Conservation (phyloP, 2,329 filamentous ascomycete genomes). For the Alternaria triticina region DNA sequence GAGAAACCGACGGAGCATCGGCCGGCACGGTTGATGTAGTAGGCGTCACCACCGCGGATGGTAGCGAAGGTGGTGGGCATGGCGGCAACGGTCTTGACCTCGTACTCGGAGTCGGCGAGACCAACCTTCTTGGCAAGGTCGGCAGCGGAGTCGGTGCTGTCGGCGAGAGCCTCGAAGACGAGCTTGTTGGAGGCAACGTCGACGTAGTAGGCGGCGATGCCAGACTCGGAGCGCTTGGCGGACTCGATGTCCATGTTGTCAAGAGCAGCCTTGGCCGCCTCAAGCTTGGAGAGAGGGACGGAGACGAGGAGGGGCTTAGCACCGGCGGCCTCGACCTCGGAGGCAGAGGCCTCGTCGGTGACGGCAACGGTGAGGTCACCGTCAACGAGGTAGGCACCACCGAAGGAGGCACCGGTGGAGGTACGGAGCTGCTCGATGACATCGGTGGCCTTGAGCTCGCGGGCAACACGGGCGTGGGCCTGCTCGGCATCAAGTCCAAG, state of each 20-base stretch:
- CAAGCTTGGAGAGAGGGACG: conserved; percentile 47
- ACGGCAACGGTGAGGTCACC: conserved; percentile 48
- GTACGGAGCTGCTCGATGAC: conserved; percentile 47
- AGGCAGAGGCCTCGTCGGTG: conserved; percentile 47
- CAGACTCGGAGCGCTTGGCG: conserved; percentile 29
- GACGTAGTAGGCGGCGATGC: conserved; percentile 51
- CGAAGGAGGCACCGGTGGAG: conserved; percentile 46
- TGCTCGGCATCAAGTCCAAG: conserved; percentile 49
- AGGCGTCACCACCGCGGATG: conserved; percentile 49
- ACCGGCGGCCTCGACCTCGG: conserved; percentile 47
- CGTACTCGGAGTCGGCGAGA: conserved; percentile 47
- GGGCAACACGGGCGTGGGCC: conserved; percentile 49
- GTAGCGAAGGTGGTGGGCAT: conserved; percentile 48
- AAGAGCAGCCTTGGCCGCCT: conserved; percentile 49
- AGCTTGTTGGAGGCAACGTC: conserved; percentile 52
- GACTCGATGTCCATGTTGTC: conserved; percentile 44
- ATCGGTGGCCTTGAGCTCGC: conserved; percentile 46
- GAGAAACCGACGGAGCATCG: conserved; percentile 53
- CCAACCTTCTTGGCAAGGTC: conserved; percentile 48
- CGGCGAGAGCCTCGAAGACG: conserved; percentile 48
- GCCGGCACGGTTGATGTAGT: conserved; percentile 42
- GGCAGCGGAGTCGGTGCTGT: conserved; percentile 45
- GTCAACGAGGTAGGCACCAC: conserved; percentile 51
- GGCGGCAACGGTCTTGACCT: conserved; percentile 43
- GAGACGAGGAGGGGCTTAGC: conserved; percentile 44